Evolutionary conservation across 805 yeast genomes (phyloP).

Genomic region (Ogataea paraovalis): DNA sequence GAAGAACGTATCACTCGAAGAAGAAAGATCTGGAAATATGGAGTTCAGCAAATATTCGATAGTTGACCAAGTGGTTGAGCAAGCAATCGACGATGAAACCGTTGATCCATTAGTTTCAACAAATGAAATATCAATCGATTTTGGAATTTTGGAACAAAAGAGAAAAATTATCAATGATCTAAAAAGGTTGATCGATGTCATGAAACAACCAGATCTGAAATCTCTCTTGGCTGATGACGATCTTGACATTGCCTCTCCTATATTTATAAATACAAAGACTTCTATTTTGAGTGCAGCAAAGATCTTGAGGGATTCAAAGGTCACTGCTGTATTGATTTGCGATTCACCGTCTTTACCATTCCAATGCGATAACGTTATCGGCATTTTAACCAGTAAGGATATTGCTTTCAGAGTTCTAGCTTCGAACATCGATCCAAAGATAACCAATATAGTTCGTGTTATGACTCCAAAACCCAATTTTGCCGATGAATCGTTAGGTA

Average conservation of each 20-base stretch:
- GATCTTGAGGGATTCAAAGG: constrained; percentile 34
- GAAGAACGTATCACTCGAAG: constrained; percentile 16
- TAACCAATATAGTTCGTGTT: constrained; percentile 38
- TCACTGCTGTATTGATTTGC: constrained; percentile 39
- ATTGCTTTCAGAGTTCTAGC: constrained; percentile 40
- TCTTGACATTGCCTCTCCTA: constrained; percentile 27
- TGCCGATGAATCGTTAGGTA: constrained; percentile 36
- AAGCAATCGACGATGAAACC: constrained; percentile 7
- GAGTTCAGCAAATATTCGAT: constrained; percentile 19
- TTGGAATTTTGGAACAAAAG: constrained; percentile 24
- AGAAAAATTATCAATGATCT: constrained; percentile 32
- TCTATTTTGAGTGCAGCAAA: constrained; percentile 37
- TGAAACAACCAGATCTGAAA: constrained; percentile 39
- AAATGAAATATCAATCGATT: constrained; percentile 22
- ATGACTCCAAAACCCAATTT: constrained; percentile 45
- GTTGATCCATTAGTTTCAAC: constrained; percentile 14
- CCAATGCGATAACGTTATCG: constrained; percentile 35
- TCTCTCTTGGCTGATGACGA: constrained; percentile 26
- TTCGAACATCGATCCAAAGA: constrained; percentile 31
- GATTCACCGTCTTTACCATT: constrained; percentile 22
- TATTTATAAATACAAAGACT: constrained; percentile 34
- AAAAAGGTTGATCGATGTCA: constrained; percentile 33
- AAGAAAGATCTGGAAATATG: constrained; percentile 7
- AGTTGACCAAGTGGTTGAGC: constrained; percentile 6
- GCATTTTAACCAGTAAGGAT: constrained; percentile 45